These are phyloP conservation scores for Aspergillus eucalypticola DNA, from an alignment of 2,329 filamentous ascomycete species.

Conservation along the genomic window DNA sequence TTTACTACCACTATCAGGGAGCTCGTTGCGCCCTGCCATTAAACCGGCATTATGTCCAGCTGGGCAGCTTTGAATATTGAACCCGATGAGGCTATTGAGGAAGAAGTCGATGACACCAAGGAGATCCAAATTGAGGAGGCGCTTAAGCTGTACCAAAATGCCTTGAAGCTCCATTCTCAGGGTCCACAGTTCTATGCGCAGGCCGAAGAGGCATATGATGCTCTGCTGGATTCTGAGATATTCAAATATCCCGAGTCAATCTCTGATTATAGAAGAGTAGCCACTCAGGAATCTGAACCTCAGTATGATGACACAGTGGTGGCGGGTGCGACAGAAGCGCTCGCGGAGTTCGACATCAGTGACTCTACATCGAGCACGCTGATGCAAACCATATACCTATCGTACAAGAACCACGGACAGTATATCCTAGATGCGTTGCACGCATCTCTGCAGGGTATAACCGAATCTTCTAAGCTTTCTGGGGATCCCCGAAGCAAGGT, in stretches of 20 bases:
- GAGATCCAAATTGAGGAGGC: slow-evolving; percentile 98
- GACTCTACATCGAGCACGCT: slow-evolving; percentile 79
- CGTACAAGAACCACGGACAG: slow-evolving; percentile 94
- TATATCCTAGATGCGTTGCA: slow-evolving; percentile 78
- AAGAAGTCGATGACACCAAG: slow-evolving; percentile 91
- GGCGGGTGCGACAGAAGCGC: slow-evolving; percentile 26
- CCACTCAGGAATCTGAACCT: slow-evolving; percentile 47
- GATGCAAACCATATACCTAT: slow-evolving; percentile 85
- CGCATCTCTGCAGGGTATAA: slow-evolving; percentile 44
- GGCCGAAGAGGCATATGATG: slow-evolving; percentile 77
- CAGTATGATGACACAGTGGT: slow-evolving; percentile 39
- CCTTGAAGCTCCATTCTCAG: slow-evolving; percentile 87
- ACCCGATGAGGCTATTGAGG: slow-evolving; percentile 83
- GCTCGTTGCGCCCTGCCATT: slow-evolving; percentile 17
- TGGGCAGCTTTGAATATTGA: slow-evolving; percentile 94
- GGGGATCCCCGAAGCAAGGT: slow-evolving; percentile 23
- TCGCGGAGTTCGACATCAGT: slow-evolving; percentile 59
- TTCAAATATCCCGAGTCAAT: slow-evolving; percentile 87
- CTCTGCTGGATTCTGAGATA: slow-evolving; percentile 87
- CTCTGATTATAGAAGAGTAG: slow-evolving; percentile 78
- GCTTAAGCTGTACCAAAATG: slow-evolving; percentile 88
- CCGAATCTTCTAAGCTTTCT: slow-evolving; percentile 18
- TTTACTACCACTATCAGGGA: slow-evolving; percentile 14
- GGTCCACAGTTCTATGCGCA: slow-evolving; percentile 73
- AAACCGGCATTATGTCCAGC: slow-evolving; percentile 49